Evolutionary conservation across 768 basidiomycete genomes (phyloP).

Genomic region (Porpolomopsis calyptriformis): DNA sequence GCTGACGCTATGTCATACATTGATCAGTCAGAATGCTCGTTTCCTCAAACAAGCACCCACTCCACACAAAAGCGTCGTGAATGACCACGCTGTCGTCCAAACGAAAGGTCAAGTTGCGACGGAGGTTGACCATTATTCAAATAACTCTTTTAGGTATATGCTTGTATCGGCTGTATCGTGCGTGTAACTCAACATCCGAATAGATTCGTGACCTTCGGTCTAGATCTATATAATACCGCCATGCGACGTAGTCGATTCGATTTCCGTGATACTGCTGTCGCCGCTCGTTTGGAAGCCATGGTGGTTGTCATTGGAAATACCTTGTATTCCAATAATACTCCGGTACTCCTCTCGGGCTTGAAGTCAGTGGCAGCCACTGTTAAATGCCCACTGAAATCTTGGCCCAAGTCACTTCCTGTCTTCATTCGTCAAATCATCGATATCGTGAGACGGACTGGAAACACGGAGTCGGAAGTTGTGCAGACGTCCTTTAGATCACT

Average conservation of each 20-base stretch:
- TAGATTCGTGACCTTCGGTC: conserved; percentile 84
- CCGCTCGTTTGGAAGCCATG: conserved; percentile 81
- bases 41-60: conserved; percentile 60
- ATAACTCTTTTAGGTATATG: conserved; percentile 78
- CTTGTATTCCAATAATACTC: conserved; percentile 71
- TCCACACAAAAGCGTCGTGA: conserved; percentile 27
- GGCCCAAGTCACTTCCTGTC: conserved; percentile 69
- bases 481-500: conserved; percentile 85
- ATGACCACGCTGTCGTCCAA: conserved; percentile 62
- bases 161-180: not conserved
- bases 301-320: conserved; percentile 83
- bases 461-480: conserved; percentile 80
- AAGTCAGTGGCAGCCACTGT: conserved; percentile 72
- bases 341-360: conserved; percentile 66
- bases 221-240: conserved; percentile 84
- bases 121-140: conserved; percentile 61
- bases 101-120: conserved; percentile 51
- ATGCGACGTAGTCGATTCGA: conserved; percentile 80
- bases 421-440: conserved; percentile 75
- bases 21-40: conserved; percentile 82
- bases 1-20: conserved; percentile 74
- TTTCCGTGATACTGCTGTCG: conserved; percentile 59
- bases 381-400: conserved; percentile 70
- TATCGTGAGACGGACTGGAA: conserved; percentile 73
- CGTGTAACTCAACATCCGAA: not conserved